Conservation (phyloP, 176 grass and related monocot species). For the Aegilops bicornis region DNA sequence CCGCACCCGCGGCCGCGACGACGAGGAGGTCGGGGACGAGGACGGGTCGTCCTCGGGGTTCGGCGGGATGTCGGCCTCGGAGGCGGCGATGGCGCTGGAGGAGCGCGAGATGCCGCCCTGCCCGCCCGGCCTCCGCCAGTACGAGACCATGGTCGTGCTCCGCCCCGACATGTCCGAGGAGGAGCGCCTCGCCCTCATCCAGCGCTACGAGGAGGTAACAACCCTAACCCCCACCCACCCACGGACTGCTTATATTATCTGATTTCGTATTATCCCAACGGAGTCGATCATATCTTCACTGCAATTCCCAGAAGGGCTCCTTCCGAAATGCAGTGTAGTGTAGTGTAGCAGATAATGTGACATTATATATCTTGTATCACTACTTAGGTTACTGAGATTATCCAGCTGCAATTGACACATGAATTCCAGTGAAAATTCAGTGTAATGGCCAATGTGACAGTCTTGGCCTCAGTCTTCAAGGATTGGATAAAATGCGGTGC, state of each 20-base stretch:
- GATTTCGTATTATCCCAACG: not conserved
- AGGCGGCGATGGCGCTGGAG: constrained; percentile 53
- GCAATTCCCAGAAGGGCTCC: no score
- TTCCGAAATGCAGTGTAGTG: no score
- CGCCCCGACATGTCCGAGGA: constrained; percentile 96
- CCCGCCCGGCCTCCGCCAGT: constrained; percentile 85
- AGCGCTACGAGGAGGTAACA: constrained; percentile 92
- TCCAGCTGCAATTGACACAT: not conserved
- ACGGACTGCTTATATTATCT: no score
- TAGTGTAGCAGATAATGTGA: not conserved
- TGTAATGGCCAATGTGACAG: not conserved
- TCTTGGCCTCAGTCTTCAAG: not conserved
- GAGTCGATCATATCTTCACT: not conserved
- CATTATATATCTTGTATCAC: not conserved
- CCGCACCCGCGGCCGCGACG: constrained; percentile 29
- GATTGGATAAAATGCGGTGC: not conserved
- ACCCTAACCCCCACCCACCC: not conserved
- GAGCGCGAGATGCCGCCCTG: constrained; percentile 90
- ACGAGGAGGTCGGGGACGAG: constrained; percentile 45
- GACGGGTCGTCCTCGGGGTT: constrained; percentile 17
- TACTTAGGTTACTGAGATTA: not conserved
- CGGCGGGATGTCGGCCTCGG: constrained; percentile 56
- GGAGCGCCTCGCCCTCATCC: constrained; percentile 88
- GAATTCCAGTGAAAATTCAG: not conserved
- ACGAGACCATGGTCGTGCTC: constrained; percentile 90